Percentiles rank a stretch among this genome's conserved stretches.
These are phyloP conservation scores for Penicillium sp. DNA, from an alignment of 2,329 filamentous ascomycete species.

Conservation along the genomic window DNA sequence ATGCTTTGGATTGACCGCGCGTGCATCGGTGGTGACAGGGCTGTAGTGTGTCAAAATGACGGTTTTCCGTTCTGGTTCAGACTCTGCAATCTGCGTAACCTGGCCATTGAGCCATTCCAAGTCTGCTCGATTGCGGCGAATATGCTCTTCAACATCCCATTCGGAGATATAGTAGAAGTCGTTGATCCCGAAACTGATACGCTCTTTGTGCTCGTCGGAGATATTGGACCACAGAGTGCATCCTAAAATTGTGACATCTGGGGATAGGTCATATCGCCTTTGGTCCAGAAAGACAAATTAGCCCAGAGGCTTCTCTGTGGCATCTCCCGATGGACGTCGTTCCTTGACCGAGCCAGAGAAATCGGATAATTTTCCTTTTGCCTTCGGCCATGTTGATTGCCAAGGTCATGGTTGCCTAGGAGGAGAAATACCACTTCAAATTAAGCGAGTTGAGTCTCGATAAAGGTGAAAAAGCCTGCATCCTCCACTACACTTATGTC, in stretches of 20 bases:
- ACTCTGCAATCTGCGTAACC: constrained; percentile 29
- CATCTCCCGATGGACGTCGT: constrained; percentile 2
- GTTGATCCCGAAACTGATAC: constrained; percentile 49
- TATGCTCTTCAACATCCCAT: constrained; percentile 38
- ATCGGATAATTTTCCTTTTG: constrained; percentile 20
- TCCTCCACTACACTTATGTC: constrained; percentile 56
- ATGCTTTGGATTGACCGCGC: constrained; percentile 35
- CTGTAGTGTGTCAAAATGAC: constrained; percentile 45
- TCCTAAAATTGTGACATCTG: constrained; percentile 45
- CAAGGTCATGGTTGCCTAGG: constrained; percentile 60
- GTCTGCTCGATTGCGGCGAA: constrained; percentile 34
- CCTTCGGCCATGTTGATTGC: constrained; percentile 31
- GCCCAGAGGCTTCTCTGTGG: constrained; percentile 20
- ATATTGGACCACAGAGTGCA: constrained; percentile 56
- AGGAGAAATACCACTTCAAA: constrained; percentile 57
- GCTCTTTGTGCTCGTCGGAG: constrained; percentile 36
- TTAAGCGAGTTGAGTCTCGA: constrained; percentile 50
- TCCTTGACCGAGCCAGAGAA: constrained; percentile 28
- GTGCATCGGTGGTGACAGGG: constrained; percentile 29
- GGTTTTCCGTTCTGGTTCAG: constrained; percentile 38
- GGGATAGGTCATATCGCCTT: constrained; percentile 40
- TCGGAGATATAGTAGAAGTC: constrained; percentile 54
- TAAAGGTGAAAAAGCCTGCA: constrained; percentile 49
- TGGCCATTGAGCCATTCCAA: constrained; percentile 44
- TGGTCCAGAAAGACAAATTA: constrained; percentile 46